These are phyloP conservation scores for Darksidea phi DNA, from an alignment of 495 filamentous ascomycete species.

Conservation along the genomic window DNA sequence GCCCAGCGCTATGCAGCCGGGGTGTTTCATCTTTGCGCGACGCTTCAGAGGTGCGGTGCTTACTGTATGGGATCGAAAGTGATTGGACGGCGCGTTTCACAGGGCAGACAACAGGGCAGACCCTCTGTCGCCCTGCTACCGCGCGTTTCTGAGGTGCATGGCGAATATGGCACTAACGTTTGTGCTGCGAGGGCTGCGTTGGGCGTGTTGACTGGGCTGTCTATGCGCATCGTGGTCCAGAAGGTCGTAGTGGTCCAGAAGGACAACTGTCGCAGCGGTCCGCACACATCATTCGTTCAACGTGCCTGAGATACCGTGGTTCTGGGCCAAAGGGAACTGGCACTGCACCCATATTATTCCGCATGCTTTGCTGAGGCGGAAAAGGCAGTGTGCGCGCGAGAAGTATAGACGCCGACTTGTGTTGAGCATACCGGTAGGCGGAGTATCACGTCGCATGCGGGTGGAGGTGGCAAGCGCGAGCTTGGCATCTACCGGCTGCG, in stretches of 20 bases:
- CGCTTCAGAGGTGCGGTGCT: background rate
- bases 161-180: background rate
- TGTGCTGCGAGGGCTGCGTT: conserved; percentile 1
- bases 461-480: background rate
- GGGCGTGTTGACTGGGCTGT: too few species aligned
- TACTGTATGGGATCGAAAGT: background rate
- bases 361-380: too few species aligned
- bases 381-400: too few species aligned
- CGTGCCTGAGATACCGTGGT: too few species aligned
- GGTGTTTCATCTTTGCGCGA: conserved; percentile 17
- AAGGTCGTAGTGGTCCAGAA: too few species aligned
- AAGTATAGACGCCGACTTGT: background rate
- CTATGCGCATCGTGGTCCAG: too few species aligned
- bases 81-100: conserved; percentile 2
- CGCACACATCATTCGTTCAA: too few species aligned
- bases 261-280: too few species aligned
- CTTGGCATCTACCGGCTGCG: background rate
- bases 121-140: background rate
- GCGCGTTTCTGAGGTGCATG: conserved; percentile 8
- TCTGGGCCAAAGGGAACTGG: too few species aligned
- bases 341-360: too few species aligned
- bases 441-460: background rate
- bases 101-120: too few species aligned
- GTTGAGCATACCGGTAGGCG: too few species aligned
- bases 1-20: background rate